Conservation (phyloP, 441 rosid species). For the Capsella rubella region DNA sequence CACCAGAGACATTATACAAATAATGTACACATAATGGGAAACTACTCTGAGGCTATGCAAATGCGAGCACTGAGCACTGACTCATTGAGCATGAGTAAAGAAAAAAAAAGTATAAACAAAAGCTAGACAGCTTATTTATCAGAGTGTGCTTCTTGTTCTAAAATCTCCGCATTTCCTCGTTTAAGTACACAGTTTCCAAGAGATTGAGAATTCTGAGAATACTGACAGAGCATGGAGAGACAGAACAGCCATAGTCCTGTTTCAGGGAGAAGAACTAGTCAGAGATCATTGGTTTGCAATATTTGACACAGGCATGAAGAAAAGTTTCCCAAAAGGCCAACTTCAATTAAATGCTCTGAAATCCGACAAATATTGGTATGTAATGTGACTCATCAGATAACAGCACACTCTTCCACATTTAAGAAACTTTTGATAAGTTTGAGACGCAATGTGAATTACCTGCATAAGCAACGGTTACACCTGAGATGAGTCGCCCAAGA, state of each 20-base stretch:
- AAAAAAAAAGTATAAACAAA: background rate
- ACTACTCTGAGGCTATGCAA: constrained; percentile 23
- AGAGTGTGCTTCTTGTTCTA: constrained; percentile 33
- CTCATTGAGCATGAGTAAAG: background rate
- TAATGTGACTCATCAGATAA: constrained; percentile 17
- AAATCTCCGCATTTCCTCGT: constrained; percentile 48
- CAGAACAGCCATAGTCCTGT: constrained; percentile 85
- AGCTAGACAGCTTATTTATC: constrained; percentile 25
- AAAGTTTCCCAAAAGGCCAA: background rate
- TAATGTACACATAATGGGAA: background rate
- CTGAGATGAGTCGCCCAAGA: constrained; percentile 80
- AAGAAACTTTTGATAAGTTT: background rate
- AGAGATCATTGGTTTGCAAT: constrained; percentile 24
- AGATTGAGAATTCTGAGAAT: constrained; percentile 60
- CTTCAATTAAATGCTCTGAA: background rate
- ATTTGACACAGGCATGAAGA: constrained; percentile 27
- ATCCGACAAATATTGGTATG: background rate
- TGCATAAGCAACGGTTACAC: constrained; percentile 88
- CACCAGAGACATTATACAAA: background rate
- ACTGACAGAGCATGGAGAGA: constrained; percentile 64
- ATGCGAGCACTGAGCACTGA: background rate
- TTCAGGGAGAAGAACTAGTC: constrained; percentile 23
- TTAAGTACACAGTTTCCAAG: constrained; percentile 46
- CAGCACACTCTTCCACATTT: constrained; percentile 14
- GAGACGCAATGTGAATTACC: constrained; percentile 54